phyloP scores from a whole-genome alignment of 331 rosid genomes.

The Dryas integrifolia region DNA sequence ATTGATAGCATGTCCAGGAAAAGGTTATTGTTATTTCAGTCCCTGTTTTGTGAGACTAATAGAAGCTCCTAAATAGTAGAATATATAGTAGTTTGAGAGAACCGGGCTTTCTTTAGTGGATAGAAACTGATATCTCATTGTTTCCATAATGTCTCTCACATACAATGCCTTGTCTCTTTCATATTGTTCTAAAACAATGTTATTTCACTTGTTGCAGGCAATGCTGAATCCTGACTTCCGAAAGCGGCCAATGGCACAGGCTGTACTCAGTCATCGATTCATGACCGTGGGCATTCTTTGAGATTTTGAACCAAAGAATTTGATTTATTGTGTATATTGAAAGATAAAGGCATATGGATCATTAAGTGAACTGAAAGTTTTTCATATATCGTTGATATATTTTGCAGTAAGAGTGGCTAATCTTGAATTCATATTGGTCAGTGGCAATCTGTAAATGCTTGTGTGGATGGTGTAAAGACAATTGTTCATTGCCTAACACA shows the following conservation, averaged over 20 bases:
- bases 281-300: conserved; percentile 48
- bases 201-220: conserved; percentile 47
- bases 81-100: background rate
- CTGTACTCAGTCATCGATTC: conserved; percentile 74
- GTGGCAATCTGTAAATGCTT: background rate
- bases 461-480: background rate
- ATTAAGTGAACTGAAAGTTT: background rate
- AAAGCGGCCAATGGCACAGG: conserved; percentile 70
- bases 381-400: background rate
- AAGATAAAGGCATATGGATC: background rate
- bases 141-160: background rate
- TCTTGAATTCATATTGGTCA: no score
- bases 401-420: background rate
- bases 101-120: background rate
- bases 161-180: background rate
- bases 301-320: conserved; percentile 18
- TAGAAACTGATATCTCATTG: background rate
- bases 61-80: background rate
- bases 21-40: background rate
- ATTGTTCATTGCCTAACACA: background rate
- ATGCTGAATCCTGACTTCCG: conserved; percentile 88
- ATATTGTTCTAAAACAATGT: conserved; percentile 3
- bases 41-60: background rate
- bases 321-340: background rate
- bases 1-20: background rate